Base-by-base conservation (phyloP, 1,139 yeast species). In the Taphrina confusa region DNA sequence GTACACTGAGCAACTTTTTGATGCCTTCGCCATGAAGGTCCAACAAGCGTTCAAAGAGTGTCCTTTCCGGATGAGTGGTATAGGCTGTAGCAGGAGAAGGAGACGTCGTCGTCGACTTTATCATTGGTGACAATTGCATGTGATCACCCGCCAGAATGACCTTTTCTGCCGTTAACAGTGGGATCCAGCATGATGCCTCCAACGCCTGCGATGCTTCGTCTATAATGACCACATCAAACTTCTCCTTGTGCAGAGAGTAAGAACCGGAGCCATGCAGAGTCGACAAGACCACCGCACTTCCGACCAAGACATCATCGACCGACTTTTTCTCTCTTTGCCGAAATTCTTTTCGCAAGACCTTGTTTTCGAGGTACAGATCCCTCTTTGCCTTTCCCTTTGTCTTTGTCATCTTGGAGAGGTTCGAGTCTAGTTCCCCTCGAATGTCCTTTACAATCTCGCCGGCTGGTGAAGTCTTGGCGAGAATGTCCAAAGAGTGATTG, bases 121-220 rank as follows among this genome's bases (percentile, higher is more conserved):
- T 71, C 4, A 74, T 70, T 4, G 74, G 73, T 1, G 97, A 91
- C 36, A 91, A 74, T 71, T 91, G 97, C 75, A 84, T 82, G 69
- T 89, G 87, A 70, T 91, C 97, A 12, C 77, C 77, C 9, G 77
- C 76, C 31, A 74, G 79, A 0, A 91, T 81, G 30, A 91, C 71
- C 62, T 83, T 78, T 40, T 79, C 78, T 37, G 84, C 80, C 3
- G 81, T 77, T 14, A 88, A 76, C n/a, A 92, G 65, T 0, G 98
- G 97, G 30, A 92, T 89, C 97, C 97, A 91, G 69, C 97, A 90
- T 68, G 92, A 96, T 0, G 97, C 96, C 69, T 92, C 97, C 61
- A 91, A 73, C 2, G 97, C 80, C 71, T 92, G 98, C 0, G 97
- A 89, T 0, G 92, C 97, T 72, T 92, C 98, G 72, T 92, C 98